Conservation (phyloP, 352 stramenopile species). For the Phytophthora chlamydospora region DNA sequence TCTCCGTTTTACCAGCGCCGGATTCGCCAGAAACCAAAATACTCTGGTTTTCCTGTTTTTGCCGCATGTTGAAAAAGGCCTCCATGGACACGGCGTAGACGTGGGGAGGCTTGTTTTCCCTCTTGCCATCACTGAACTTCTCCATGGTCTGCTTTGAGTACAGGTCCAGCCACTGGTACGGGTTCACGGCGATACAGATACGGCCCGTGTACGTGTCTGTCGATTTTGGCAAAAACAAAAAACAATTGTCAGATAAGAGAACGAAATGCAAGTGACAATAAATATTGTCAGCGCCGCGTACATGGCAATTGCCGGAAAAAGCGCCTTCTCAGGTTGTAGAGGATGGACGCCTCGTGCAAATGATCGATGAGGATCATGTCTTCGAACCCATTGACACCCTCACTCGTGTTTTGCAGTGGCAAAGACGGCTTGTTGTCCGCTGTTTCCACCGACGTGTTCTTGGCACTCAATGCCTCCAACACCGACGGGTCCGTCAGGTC, state of each 20-base stretch:
- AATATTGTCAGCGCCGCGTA: conserved; percentile 33
- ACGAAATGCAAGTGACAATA: conserved; percentile 1
- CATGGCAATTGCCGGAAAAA: conserved; percentile 84
- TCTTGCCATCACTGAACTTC: conserved; percentile 72
- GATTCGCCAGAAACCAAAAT: conserved; percentile 96
- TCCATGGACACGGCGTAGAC: conserved; percentile 90
- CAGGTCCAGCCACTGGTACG: conserved; percentile 87
- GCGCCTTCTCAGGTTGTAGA: conserved; percentile 80
- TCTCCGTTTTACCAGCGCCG: conserved; percentile 96
- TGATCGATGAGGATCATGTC: conserved; percentile 91
- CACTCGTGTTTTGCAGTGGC: conserved; percentile 73
- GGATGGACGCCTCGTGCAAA: conserved; percentile 86
- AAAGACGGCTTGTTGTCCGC: conserved; percentile 45
- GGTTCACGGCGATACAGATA: conserved; percentile 90
- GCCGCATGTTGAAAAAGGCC: conserved; percentile 83
- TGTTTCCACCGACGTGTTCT: conserved; percentile 64
- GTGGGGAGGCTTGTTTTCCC: conserved; percentile 79
- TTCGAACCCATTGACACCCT: conserved; percentile 68
- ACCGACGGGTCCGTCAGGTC: conserved; percentile 61
- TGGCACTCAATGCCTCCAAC: conserved; percentile 62
- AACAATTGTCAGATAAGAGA: conserved; percentile 1
- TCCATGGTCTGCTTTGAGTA: conserved; percentile 80
- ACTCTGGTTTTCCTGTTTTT: conserved; percentile 89
- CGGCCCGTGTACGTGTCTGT: conserved; percentile 87
- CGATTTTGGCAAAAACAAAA: not conserved